Conservation (phyloP, 345 rosid species). For the Physaria fendleri region DNA sequence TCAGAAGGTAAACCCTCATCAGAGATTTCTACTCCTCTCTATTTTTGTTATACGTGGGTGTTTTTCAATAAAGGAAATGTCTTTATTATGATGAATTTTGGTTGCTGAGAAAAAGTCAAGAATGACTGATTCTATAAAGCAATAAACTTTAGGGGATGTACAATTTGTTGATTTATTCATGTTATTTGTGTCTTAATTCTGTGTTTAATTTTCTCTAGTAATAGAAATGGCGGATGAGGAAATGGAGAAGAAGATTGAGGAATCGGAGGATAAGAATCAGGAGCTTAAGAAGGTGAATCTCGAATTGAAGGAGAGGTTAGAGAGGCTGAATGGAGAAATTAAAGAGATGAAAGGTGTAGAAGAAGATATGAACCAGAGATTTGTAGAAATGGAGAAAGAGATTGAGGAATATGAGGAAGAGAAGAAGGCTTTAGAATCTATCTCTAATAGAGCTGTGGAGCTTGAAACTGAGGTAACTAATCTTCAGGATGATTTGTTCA, state of each 20-base stretch:
- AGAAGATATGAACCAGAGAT: conserved; percentile 34
- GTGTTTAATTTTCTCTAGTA: conserved; percentile 11
- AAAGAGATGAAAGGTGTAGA: conserved; percentile 36
- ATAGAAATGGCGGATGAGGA: conserved; percentile 41
- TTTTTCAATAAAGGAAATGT: background rate
- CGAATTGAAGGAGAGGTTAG: conserved; percentile 33
- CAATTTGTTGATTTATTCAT: background rate
- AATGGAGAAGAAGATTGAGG: conserved; percentile 32
- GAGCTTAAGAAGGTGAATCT: conserved; percentile 36
- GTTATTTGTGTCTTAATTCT: background rate
- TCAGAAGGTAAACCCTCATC: conserved; percentile 6
- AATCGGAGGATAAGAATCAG: conserved; percentile 45
- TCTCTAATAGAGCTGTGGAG: conserved; percentile 49
- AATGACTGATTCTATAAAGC: conserved; percentile 7
- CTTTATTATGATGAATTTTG: background rate
- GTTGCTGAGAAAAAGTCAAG: background rate
- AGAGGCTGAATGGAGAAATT: conserved; percentile 31
- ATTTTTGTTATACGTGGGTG: background rate
- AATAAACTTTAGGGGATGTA: background rate
- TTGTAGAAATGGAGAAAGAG: conserved; percentile 42
- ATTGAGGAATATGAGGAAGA: conserved; percentile 48
- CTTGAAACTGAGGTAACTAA: conserved; percentile 54
- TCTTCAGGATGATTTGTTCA: conserved; percentile 62
- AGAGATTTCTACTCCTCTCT: background rate
- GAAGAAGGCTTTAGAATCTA: conserved; percentile 39